These are phyloP conservation scores for Aspergillus quadricinctus DNA, from an alignment of 2,329 filamentous ascomycete species.

Conservation along the genomic window DNA sequence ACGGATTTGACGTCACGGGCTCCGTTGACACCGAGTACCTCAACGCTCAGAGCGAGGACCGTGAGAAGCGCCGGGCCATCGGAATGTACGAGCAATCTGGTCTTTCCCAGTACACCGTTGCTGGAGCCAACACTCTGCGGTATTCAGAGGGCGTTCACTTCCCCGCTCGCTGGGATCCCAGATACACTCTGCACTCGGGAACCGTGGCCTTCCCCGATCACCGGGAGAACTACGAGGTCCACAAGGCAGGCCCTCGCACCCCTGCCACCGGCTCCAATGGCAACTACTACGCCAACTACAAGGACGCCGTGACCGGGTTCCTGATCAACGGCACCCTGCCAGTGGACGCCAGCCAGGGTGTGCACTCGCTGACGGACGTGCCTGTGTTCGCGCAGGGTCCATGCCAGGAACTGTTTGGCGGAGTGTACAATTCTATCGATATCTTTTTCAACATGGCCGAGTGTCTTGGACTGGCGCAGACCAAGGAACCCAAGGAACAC, in stretches of 20 bases:
- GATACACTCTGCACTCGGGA: conserved; percentile 74
- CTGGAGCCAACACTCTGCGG: conserved; percentile 53
- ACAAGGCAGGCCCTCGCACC: conserved; percentile 59
- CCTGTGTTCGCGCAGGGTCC: conserved; percentile 74
- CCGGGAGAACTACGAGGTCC: conserved; percentile 71
- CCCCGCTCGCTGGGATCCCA: conserved; percentile 78
- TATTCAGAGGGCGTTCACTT: conserved; percentile 74
- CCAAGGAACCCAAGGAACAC: conserved; percentile 5
- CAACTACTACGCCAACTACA: conserved; percentile 64
- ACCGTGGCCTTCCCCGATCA: conserved; percentile 68
- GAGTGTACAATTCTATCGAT: conserved; percentile 38
- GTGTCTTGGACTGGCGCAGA: conserved; percentile 34
- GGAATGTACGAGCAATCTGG: conserved; percentile 71
- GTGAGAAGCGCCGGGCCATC: conserved; percentile 70
- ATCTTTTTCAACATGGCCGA: conserved; percentile 40
- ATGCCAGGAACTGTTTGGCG: conserved; percentile 69
- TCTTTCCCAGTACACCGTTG: conserved; percentile 67
- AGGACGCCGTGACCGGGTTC: conserved; percentile 63
- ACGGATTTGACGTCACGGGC: conserved; percentile 84
- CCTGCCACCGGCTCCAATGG: conserved; percentile 55
- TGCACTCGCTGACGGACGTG: conserved; percentile 74
- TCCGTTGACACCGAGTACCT: conserved; percentile 77
- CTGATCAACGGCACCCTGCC: conserved; percentile 72
- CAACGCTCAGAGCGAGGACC: conserved; percentile 58
- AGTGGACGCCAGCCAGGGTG: conserved; percentile 60